Conservation (phyloP, 1,284 basidiomycete species). For the Leccinum pachyderme region DNA sequence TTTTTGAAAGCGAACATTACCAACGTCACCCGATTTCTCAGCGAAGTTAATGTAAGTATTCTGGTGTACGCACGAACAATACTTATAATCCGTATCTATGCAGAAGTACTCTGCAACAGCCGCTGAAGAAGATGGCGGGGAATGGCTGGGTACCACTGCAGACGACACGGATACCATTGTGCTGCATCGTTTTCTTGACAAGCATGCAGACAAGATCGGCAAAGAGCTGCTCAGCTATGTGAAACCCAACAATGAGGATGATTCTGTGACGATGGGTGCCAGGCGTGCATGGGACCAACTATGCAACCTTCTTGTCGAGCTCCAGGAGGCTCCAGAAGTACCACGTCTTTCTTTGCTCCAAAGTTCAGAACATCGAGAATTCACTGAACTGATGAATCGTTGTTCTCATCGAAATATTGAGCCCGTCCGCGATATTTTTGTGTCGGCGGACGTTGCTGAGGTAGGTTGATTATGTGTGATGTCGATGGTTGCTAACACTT, state of each 20-base stretch:
- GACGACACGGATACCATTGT: slow-evolving; percentile 83
- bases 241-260: slow-evolving; percentile 59
- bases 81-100: slow-evolving; percentile 5
- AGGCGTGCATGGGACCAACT: slow-evolving; percentile 77
- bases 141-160: slow-evolving; percentile 70
- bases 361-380: slow-evolving; percentile 58
- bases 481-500: slow-evolving; percentile 7
- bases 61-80: background rate
- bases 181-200: slow-evolving; percentile 79
- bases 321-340: slow-evolving; percentile 69
- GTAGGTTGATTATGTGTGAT: slow-evolving; percentile 37
- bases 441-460: slow-evolving; percentile 52
- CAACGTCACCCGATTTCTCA: slow-evolving; percentile 80
- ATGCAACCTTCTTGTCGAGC: slow-evolving; percentile 73
- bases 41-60: slow-evolving; percentile 68
- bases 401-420: slow-evolving; percentile 63
- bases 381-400: slow-evolving; percentile 67
- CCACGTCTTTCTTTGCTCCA: slow-evolving; percentile 52
- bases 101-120: slow-evolving; percentile 55
- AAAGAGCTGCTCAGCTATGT: slow-evolving; percentile 77
- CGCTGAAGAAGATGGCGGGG: slow-evolving; percentile 58
- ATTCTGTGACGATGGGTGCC: slow-evolving; percentile 56
- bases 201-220: slow-evolving; percentile 81
- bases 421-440: slow-evolving; percentile 66
- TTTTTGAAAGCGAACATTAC: slow-evolving; percentile 79